These are phyloP conservation scores for Candolleomyces efflorescens DNA, from an alignment of 768 basidiomycete species.

Conservation along the genomic window DNA sequence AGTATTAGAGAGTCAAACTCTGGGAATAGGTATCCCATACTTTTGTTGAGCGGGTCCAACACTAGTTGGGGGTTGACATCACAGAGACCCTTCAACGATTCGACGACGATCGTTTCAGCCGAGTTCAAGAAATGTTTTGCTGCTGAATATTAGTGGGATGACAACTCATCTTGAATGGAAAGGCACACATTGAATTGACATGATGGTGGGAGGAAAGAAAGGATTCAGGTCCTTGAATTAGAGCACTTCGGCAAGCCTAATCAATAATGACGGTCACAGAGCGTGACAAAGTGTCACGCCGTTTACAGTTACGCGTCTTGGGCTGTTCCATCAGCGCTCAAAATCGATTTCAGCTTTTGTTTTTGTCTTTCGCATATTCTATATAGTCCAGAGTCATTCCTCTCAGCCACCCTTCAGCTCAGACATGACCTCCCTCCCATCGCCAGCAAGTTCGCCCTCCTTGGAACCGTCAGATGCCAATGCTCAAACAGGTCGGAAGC, in stretches of 20 bases:
- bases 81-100: slow-evolving; percentile 73
- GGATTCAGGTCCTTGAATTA: too few relatives aligned
- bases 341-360: slow-evolving; percentile 4
- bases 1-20: slow-evolving; percentile 9
- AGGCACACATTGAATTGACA: slow-evolving; percentile 35
- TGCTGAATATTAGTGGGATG: slow-evolving; percentile 9
- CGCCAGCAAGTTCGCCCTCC: slow-evolving; percentile 43
- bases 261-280: background rate
- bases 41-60: slow-evolving; percentile 69
- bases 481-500: slow-evolving; percentile 49
- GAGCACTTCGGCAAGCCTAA: too few relatives aligned
- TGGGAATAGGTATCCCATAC: slow-evolving; percentile 28
- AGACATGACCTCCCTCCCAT: slow-evolving; percentile 43
- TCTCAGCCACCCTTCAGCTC: background rate
- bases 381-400: background rate
- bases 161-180: background rate
- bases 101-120: slow-evolving; percentile 65
- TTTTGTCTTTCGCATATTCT: slow-evolving; percentile 7
- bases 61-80: slow-evolving; percentile 66
- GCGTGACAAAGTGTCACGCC: slow-evolving; percentile 2
- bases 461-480: slow-evolving; percentile 34
- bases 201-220: slow-evolving; percentile 19
- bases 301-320: slow-evolving; percentile 9
- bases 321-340: slow-evolving; percentile 3
- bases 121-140: slow-evolving; percentile 80